Evolutionary conservation across 805 yeast species (phyloP), one percentile per base, ranked within the genome.

Genomic region (Cyberlindnera maritima): DNA sequence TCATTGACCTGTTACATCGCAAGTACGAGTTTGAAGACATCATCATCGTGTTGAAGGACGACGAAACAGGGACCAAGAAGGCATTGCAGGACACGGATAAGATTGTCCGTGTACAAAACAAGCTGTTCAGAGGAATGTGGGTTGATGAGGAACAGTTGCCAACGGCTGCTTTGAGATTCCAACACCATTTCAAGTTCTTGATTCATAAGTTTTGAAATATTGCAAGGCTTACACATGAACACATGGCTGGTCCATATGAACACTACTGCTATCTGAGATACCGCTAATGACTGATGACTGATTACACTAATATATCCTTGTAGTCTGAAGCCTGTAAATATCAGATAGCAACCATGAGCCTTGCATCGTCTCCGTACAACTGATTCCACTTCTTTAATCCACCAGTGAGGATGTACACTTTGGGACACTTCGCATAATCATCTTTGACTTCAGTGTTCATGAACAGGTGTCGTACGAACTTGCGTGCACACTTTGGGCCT

Each of bases 301-400:
- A 12, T 28, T 28, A 4, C 13, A 6, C 13, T 11, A 4, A 28
- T 28, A 28, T 12, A 6, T 4, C 13, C 31, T 11, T n/a, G n/a
- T n/a, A n/a, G n/a, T n/a, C n/a, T n/a, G n/a, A n/a, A n/a, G n/a
- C n/a, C n/a, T n/a, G n/a, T n/a, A n/a, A n/a, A n/a, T 28, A 9
- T 25, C 25, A n/a, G 6, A 44, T 26, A 13, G 51, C 39, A 13
- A 44, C 47, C 45, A 54, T 45, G n/a, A 57, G 25, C 1, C 15
- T 20, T 1, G 43, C 35, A 33, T 46, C 48, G 9, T 37, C 44
- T 4, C 58, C 60, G 36, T 47, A 56, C 19, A 48, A n/a, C 34
- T 26, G 31, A 42, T 52, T 50, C 60, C 60, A 59, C n/a, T n/a
- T 14, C 40, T 56, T 55, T 13, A 59, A 42, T 0, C 63, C 63